Base-by-base conservation (phyloP, 176 grass and related monocot genomes). In the Bonia amplexicaulis region DNA sequence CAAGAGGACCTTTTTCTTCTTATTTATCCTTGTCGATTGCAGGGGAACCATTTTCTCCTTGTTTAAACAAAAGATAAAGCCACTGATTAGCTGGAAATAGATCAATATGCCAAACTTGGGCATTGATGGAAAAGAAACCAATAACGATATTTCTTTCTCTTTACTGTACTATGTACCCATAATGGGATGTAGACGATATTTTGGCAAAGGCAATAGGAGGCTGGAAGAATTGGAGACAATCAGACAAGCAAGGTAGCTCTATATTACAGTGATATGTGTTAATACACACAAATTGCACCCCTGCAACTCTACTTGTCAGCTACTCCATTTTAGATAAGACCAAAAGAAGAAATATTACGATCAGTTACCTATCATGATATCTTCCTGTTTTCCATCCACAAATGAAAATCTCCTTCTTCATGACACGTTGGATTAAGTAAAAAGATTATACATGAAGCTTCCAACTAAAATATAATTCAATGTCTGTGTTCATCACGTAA, bases 381-480 rank as follows among this genome's bases (percentile, higher is more conserved):
- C 16, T 76, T 59, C 39, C 13, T 45, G 58, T 10, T 80, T 84
- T 54, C 45, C 27, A 51, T 82, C 60, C 7, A 77, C 57, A 66
- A 75, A 85, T 77, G 49, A 93, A 71, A 54, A 62, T 64, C 65
- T 74, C 48, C 72, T 79, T 87, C 80, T 78, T 78, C 66, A 49
- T 37, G 84, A 70, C 64, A 78, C 0, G 11, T 48, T 84, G 49
- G 83, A 87, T 78, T 65, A 9, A 42, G 14, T 89, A 89, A 82
- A 67, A 79, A 70, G 22, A 84, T 70, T 92, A 81, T 47, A 73
- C 19, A 67, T 74, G 76, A 91, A 87, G 82, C 74, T 90, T 92
- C 74, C 88, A 81, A 39, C 80, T 74, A 91, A 82, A 87, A 90
- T 89, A 79, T 78, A 68, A 31, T 15, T 31, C 41, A 83, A 73